Evolutionary conservation across 2,329 filamentous ascomycete species (phyloP), one percentile per base, ranked within the genome.

Genomic region (Plenodomus tracheiphilus): DNA sequence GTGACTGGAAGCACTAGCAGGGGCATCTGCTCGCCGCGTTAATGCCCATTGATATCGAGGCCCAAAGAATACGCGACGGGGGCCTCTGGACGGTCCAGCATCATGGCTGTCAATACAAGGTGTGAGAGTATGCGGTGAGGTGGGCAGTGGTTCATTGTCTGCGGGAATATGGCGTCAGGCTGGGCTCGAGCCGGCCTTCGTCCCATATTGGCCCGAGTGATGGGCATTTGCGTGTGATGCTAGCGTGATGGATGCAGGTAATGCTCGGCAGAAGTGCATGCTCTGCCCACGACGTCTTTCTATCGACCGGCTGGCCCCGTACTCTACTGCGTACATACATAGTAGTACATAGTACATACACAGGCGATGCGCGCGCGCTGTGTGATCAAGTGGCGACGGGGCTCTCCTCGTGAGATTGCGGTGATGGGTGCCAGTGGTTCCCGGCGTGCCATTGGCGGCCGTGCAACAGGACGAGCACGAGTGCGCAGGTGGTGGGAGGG

Each of bases 171-270:
- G 56, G 57, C 60, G 57, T 59, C 53, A 56, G 58, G 54, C 49
- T 51, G 47, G 58, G 54, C 49, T 51, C 46, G 57, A 43, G 49
- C 47, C 43, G 39, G 39, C 42, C 48, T 48, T 55, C 56, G 64
- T 62, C 58, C 51, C 54, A 59, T 57, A 57, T 61, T 68, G 53
- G 58, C 61, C 62, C 56, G 58, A 58, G 50, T 43, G 47, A 47
- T 49, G 51, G 50, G 53, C 48, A 47, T 58, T 52, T n/a, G 55
- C 58, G 57, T 59, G 59, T 59, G 49, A 62, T 51, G 54, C 47
- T 49, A 52, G 53, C 51, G 6, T 64, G 59, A 56, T 51, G 57
- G 39, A 51, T 60, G 62, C 56, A 53, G 45, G 53, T 41, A 15
- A 28, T 54, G 51, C 60, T 61, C 57, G 57, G 58, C 58, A 59